phyloP scores from a whole-genome alignment of 208 protist species.

The Herpetomonas tarakana region DNA sequence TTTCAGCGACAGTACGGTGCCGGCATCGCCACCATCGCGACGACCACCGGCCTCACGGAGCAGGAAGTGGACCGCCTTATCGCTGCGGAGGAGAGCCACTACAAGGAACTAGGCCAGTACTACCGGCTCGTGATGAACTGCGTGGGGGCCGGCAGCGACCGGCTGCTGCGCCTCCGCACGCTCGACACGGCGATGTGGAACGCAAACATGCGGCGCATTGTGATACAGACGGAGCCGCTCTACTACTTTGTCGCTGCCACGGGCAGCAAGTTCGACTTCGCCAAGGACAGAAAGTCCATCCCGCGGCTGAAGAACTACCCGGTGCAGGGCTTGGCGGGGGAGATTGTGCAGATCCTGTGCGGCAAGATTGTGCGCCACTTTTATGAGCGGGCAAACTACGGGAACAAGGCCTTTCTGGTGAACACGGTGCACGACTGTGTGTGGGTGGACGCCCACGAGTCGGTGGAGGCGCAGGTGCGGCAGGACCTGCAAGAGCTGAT shows the following conservation, averaged over 20 bases:
- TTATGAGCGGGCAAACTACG: constrained; percentile 70
- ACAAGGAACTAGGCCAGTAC: constrained; percentile 75
- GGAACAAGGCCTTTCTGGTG: constrained; percentile 80
- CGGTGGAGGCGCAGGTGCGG: constrained; percentile 73
- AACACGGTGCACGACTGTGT: constrained; percentile 93
- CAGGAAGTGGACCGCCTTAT: constrained; percentile 85
- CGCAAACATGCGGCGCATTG: constrained; percentile 60
- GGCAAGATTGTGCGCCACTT: constrained; percentile 82
- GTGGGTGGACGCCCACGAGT: constrained; percentile 85
- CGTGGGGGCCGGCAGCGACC: constrained; percentile 71
- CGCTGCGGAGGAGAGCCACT: constrained; percentile 82
- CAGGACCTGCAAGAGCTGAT: constrained; percentile 65
- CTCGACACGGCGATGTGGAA: constrained; percentile 58
- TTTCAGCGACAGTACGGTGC: constrained; percentile 92
- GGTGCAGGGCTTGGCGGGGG: constrained; percentile 84
- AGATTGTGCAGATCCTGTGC: constrained; percentile 92
- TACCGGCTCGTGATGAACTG: constrained; percentile 79
- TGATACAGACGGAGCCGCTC: constrained; percentile 76
- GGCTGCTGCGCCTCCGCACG: constrained; percentile 71
- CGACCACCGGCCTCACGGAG: constrained; percentile 84
- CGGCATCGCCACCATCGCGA: constrained; percentile 71
- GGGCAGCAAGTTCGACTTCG: constrained; percentile 88
- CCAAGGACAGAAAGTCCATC: constrained; percentile 74
- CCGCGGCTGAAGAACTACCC: constrained; percentile 91
- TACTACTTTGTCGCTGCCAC: constrained; percentile 86